Percentiles rank a stretch among this genome's conserved stretches.
Evolutionary conservation across 148 eudicot species (phyloP).

Genomic region (Rhododendron ovatum): DNA sequence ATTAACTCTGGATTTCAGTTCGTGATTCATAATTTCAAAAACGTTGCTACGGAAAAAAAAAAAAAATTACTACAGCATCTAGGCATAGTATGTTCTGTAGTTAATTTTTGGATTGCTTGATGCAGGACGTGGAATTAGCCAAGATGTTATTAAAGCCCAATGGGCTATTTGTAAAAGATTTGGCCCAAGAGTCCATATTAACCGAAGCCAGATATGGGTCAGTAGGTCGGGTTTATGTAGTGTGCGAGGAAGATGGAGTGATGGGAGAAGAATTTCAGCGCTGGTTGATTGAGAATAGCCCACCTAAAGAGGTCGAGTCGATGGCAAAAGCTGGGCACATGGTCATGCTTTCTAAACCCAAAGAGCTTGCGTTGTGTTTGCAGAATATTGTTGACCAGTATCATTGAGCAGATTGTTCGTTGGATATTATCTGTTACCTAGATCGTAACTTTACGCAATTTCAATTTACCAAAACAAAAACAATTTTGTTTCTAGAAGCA

Average conservation of each 20-base stretch:
- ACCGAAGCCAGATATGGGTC: slow-evolving; percentile 19
- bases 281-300: slow-evolving; percentile 21
- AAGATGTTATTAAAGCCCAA: slow-evolving; percentile 8
- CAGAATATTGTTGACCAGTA: slow-evolving; percentile 7
- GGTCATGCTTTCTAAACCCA: slow-evolving; percentile 30
- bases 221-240: slow-evolving; percentile 19
- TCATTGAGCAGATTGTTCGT: not conserved
- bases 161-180: slow-evolving; percentile 19
- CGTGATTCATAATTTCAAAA: not conserved
- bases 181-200: not conserved
- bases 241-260: slow-evolving; percentile 28
- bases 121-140: slow-evolving; percentile 33
- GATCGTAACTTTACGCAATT: no score
- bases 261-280: slow-evolving; percentile 12
- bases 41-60: no score
- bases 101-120: not conserved
- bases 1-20: no score
- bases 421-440: no score
- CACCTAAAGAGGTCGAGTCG: slow-evolving; percentile 14
- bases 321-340: slow-evolving; percentile 27
- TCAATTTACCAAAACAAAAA: no score
- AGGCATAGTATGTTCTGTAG: no score
- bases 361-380: slow-evolving; percentile 12
- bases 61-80: no score
- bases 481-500: no score